Base-by-base conservation (phyloP, 179 eudicot species). In the Spergularia azorica region DNA sequence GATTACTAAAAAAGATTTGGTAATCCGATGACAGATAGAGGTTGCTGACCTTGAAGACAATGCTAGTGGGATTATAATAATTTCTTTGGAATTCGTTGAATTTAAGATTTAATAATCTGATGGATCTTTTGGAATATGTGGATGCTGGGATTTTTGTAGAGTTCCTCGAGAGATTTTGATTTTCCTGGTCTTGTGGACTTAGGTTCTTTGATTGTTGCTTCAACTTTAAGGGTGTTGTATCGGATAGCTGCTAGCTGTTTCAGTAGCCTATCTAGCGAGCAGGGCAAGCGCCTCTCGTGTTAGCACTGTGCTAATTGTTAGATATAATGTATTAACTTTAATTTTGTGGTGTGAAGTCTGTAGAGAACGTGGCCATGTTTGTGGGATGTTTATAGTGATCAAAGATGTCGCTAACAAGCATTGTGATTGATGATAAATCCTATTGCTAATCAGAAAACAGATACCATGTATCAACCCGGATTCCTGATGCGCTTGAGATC, bases 1-100 rank as follows among this genome's bases (percentile, higher is more conserved):
- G 56, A 76, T 15, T 20, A 32, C 18, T 17, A 20, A 36, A 7
- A 74, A 63, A 62, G 67, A 46, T 75, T 75, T 56, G 76, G 69
- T 71, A 65, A 80, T 71, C 67, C 79, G 7, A 64, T 68, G 79
- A 70, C 41, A 12, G 56, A 50, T 32, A 63, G 74, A 15, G 78
- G 51, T 69, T 69, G 46, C 41, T 21, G 41, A 0, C 66, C 32
- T 62, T 62, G 5, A 26, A 68, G 51, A 57, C 54, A 67, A 52
- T 67, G 63, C 51, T 59, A 21, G 74, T 67, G 36, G 67, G 41
- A 55, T 61, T 15, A 73, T 43, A 63, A 17, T 5, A 32, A 1
- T 66, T 50, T 10, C 18, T 10, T 9, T 54, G 61, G 43, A 66
- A 67, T 21, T 17, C 13, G 66, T 67, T 36, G 59, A 9, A 9